phyloP scores from a whole-genome alignment of 345 rosid genomes.

The thale cress (Arabidopsis thaliana) region DNA sequence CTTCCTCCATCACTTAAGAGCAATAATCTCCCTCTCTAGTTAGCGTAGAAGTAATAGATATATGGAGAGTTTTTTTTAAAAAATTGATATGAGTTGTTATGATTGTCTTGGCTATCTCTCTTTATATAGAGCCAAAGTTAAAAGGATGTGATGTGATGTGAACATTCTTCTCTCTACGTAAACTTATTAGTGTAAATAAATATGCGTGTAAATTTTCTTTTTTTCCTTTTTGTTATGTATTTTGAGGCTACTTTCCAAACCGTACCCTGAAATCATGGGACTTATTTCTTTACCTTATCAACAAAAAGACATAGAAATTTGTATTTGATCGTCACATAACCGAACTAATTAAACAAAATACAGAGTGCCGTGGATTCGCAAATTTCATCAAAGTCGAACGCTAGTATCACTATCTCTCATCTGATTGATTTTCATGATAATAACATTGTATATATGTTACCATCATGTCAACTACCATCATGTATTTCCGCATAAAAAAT shows the following conservation, averaged over 20 bases:
- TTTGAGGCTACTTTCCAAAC: conserved; percentile 6
- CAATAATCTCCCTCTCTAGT: neutral
- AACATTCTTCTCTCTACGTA: conserved; percentile 34
- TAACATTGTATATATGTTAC: neutral
- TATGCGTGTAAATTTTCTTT: neutral
- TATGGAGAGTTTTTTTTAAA: neutral
- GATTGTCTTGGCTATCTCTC: conserved; percentile 35
- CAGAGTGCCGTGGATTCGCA: neutral
- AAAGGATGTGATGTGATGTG: conserved; percentile 37
- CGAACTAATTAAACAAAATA: conserved; percentile 1
- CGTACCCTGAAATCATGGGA: conserved; percentile 6
- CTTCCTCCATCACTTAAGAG: conserved; percentile 34
- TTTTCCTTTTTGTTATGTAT: neutral
- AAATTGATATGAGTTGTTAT: conserved; percentile 28
- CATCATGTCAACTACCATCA: conserved; percentile 7
- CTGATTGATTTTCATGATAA: neutral
- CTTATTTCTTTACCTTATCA: conserved; percentile 14
- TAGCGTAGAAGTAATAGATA: conserved; percentile 3
- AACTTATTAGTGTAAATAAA: conserved; percentile 22
- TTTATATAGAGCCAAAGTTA: conserved; percentile 39
- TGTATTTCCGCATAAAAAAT: neutral
- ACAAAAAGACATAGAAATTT: neutral
- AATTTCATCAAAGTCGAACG: conserved; percentile 12
- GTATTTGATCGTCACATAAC: conserved; percentile 1
- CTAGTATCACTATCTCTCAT: conserved; percentile 6